Evolutionary conservation across 176 grass and related monocot genomes (phyloP).

Genomic region (Cymbopogon citratus): DNA sequence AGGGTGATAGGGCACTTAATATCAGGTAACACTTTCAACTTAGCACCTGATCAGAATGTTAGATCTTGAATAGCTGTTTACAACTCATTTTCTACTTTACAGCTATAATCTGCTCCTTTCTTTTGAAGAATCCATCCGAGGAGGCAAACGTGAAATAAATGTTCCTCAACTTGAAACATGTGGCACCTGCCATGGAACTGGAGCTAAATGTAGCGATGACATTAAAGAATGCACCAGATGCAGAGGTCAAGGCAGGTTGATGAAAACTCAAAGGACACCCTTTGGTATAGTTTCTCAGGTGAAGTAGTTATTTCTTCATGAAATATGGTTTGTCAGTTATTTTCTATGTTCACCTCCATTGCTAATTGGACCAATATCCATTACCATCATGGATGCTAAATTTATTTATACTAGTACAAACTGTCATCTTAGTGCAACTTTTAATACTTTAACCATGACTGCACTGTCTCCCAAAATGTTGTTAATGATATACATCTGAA

Average conservation of each 20-base stretch:
- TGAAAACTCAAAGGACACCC: slow-evolving; percentile 70
- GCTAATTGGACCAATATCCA: neutral
- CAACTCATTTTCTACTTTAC: slow-evolving; percentile 20
- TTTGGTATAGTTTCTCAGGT: slow-evolving; percentile 95
- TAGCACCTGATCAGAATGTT: neutral
- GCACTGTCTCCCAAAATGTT: neutral
- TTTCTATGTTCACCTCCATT: neutral
- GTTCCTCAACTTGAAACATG: slow-evolving; percentile 56
- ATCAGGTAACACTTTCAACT: slow-evolving; percentile 49
- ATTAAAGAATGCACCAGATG: slow-evolving; percentile 61
- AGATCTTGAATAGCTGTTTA: slow-evolving; percentile 8
- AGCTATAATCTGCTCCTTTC: slow-evolving; percentile 73
- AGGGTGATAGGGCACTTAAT: slow-evolving; percentile 48
- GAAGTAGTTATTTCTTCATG: neutral
- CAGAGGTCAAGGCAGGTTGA: slow-evolving; percentile 64
- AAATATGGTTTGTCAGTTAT: slow-evolving; percentile 15
- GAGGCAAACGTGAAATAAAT: slow-evolving; percentile 44
- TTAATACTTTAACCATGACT: neutral
- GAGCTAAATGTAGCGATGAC: slow-evolving; percentile 62
- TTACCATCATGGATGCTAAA: neutral
- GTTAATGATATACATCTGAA: too few species aligned
- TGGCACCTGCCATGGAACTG: slow-evolving; percentile 56
- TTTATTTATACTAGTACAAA: neutral
- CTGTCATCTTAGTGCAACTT: neutral
- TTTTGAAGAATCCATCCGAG: slow-evolving; percentile 93